These are phyloP conservation scores for Beauveria scarabaeidicola DNA, from an alignment of 2,329 filamentous ascomycete genomes.

Conservation along the genomic window DNA sequence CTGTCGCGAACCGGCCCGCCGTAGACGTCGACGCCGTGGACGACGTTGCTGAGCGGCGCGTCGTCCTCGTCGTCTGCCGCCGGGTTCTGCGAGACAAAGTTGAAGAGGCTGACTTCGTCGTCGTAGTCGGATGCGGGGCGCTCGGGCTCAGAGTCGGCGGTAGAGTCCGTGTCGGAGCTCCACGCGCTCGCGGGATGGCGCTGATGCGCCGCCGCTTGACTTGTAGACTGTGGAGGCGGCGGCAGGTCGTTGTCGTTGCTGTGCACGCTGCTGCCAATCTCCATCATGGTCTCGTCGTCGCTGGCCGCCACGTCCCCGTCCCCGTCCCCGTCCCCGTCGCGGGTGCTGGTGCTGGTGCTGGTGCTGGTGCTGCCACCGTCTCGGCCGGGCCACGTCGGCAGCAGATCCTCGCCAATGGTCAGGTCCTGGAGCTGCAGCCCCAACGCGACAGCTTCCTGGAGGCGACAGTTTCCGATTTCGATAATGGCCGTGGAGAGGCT, in stretches of 20 bases:
- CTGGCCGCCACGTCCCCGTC: not conserved
- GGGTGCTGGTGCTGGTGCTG: no score
- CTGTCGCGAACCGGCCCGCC: slow-evolving; percentile 4
- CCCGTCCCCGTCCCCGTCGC: not conserved
- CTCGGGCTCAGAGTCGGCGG: not conserved
- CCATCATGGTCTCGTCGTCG: slow-evolving; percentile 9
- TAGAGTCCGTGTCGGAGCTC: slow-evolving; percentile 1
- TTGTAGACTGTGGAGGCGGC: slow-evolving; percentile 2
- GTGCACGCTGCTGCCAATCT: not conserved
- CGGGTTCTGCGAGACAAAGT: slow-evolving; percentile 13
- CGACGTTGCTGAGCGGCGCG: slow-evolving; percentile 17
- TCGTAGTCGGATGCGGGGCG: not conserved
- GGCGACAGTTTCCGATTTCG: slow-evolving; percentile 19
- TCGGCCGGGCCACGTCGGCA: slow-evolving; percentile 21
- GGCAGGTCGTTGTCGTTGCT: not conserved
- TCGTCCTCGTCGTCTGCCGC: slow-evolving; percentile 12
- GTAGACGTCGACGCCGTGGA: slow-evolving; percentile 21
- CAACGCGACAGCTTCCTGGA: slow-evolving; percentile 18
- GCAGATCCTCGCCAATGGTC: slow-evolving; percentile 18
- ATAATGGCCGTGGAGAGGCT: slow-evolving; percentile 18
- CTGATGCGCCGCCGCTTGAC: not conserved
- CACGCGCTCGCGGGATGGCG: not conserved
- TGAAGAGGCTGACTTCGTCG: slow-evolving; percentile 11
- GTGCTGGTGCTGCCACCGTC: not conserved
- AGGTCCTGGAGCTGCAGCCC: slow-evolving; percentile 18